Base-by-base conservation (phyloP, 495 filamentous ascomycete genomes). In the Penicillium salamii region DNA sequence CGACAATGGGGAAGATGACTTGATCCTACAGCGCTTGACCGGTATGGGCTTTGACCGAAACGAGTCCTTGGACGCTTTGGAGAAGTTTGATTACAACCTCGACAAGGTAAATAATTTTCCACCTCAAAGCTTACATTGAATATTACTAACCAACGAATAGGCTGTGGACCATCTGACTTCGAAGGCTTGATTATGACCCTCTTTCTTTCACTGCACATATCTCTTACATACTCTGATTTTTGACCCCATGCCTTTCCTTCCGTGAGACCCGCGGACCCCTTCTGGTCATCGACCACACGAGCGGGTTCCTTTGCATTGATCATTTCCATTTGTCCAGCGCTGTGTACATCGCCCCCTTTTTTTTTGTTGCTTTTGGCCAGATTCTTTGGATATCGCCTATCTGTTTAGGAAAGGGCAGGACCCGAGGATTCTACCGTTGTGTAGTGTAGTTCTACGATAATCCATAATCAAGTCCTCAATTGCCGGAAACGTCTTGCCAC, bases 11-110 rank as follows among this genome's bases (percentile, higher is more conserved):
- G 85, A 91, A 62, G 91, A 97, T 63, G 92, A 97, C 64, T 88
- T 89, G 18, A 92, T 95, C 39, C 72, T 97, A 46, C 91, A 93
- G 72, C 86, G 90, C 53, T 63, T 98, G 64, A 96, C 89, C 9
- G 82, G 80, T 20, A 95, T 97, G 91, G 93, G 93, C 3, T 98
- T 93, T 67, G 75, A 85, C 20, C 76, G 93, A 34, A 78, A 79
- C 5, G 84, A 88, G 36, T 87, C 89, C n/a, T 74, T 97, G 24
- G 76, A 73, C 46, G 93, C 93, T 28, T 69, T 98, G 62, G 93
- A 97, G 76, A 91, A 90, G 67, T 93, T 85, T 68, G 91, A 96
- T 63, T 96, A 96, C 68, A 91, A 97, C 70, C 76, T 96, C 61
- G 90, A 95, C 65, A 88, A 90, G 84, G 93, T 96, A 74, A 74